Conservation (phyloP, 345 rosid species). For the Microthlaspi erraticum region DNA sequence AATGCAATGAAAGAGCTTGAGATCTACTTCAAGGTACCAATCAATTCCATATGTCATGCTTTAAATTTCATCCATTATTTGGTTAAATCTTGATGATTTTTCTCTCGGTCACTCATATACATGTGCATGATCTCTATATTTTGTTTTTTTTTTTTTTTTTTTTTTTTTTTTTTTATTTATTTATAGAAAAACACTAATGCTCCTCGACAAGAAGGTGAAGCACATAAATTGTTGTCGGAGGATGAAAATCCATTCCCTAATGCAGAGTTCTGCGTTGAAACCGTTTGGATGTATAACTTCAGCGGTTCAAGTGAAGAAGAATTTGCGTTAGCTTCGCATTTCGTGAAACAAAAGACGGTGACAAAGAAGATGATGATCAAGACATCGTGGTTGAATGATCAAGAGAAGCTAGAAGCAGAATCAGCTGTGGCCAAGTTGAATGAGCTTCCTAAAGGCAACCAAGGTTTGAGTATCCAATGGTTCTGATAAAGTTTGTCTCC, state of each 20-base stretch:
- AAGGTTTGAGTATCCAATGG: conserved; percentile 2
- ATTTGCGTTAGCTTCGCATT: conserved; percentile 22
- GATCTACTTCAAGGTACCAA: conserved; percentile 29
- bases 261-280: not conserved
- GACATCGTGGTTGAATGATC: no score
- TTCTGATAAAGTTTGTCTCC: conserved; percentile 7
- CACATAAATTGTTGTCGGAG: not conserved
- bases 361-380: conserved; percentile 15
- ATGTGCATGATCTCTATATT: no score
- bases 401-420: conserved; percentile 1
- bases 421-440: conserved; percentile 12
- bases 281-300: conserved; percentile 14
- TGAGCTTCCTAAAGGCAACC: conserved; percentile 12
- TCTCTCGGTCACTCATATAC: not conserved
- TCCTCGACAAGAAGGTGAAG: conserved; percentile 12
- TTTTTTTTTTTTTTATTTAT: no score
- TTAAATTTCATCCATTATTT: not conserved
- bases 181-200: no score
- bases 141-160: no score
- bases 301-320: conserved; percentile 2
- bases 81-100: not conserved
- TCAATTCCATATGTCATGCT: conserved; percentile 2
- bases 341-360: conserved; percentile 27
- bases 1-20: conserved; percentile 23
- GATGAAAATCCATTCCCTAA: conserved; percentile 13